These are phyloP conservation scores for Purshia tridentata DNA, from an alignment of 306 rosid species.

Conservation along the genomic window DNA sequence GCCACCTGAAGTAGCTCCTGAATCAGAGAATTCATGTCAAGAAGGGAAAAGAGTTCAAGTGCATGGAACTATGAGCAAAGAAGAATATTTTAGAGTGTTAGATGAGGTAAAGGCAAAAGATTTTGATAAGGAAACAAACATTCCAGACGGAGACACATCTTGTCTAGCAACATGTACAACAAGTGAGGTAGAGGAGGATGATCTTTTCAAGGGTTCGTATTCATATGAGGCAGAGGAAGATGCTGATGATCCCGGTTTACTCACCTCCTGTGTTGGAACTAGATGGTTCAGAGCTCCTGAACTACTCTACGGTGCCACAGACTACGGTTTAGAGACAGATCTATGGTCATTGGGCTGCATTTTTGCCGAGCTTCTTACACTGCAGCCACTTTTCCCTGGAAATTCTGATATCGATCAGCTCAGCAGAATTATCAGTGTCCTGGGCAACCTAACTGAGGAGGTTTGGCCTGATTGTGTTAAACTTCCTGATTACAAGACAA, in stretches of 20 bases:
- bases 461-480: conserved; percentile 63
- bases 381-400: conserved; percentile 82
- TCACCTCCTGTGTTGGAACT: conserved; percentile 89
- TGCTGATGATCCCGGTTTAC: conserved; percentile 46
- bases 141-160: conserved; percentile 65
- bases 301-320: conserved; percentile 67
- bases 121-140: conserved; percentile 53
- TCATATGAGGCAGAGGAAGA: conserved; percentile 60
- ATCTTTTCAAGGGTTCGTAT: conserved; percentile 54
- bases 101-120: conserved; percentile 74
- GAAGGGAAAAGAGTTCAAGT: conserved; percentile 35
- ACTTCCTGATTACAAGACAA: conserved; percentile 67
- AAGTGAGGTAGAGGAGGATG: conserved; percentile 71
- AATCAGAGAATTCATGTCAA: conserved; percentile 29
- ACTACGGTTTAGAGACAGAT: conserved; percentile 82
- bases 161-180: conserved; percentile 89
- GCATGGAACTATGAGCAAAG: conserved; percentile 48
- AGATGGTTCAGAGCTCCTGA: conserved; percentile 88
- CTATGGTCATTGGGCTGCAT: conserved; percentile 94
- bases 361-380: conserved; percentile 58
- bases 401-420: conserved; percentile 81
- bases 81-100: conserved; percentile 67
- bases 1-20: conserved; percentile 35
- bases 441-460: conserved; percentile 76
- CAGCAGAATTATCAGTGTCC: conserved; percentile 58